phyloP scores from a whole-genome alignment of 2,329 filamentous ascomycete genomes.

The Ophiocordyceps unilateralis region DNA sequence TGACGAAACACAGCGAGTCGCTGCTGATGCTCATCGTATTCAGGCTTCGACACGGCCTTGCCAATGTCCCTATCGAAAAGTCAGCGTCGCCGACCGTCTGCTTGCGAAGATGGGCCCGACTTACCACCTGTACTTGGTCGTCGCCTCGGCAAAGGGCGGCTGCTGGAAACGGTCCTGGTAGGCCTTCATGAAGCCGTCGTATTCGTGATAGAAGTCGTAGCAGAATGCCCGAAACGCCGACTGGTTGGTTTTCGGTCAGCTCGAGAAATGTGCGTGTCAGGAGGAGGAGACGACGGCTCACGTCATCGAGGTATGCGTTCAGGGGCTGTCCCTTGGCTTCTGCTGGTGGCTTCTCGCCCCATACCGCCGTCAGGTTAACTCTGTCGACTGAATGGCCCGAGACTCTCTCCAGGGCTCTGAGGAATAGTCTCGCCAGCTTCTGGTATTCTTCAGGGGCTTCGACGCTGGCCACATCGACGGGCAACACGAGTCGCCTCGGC shows the following conservation, averaged over 20 bases:
- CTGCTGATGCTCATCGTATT: constrained; percentile 7
- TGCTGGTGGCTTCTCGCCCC: constrained; percentile 8
- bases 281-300: constrained; percentile 3
- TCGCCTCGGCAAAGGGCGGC: constrained; percentile 13
- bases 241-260: constrained; percentile 5
- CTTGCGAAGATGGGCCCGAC: background rate
- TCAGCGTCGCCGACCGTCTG: background rate
- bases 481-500: constrained; percentile 10
- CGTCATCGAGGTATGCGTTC: constrained; percentile 12
- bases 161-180: constrained; percentile 9
- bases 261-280: background rate
- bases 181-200: constrained; percentile 10
- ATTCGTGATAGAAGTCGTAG: constrained; percentile 15
- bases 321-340: constrained; percentile 8
- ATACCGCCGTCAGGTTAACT: constrained; percentile 6
- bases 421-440: constrained; percentile 7
- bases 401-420: constrained; percentile 9
- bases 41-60: constrained; percentile 6
- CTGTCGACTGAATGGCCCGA: constrained; percentile 6
- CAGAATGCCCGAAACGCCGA: constrained; percentile 13
- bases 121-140: constrained; percentile 13
- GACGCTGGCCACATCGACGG: constrained; percentile 7
- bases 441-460: constrained; percentile 2
- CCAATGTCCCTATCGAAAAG: constrained; percentile 8
- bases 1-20: constrained; percentile 11